Evolutionary conservation across 1,284 basidiomycete species (phyloP), one percentile per base, ranked within the genome.

Genomic region (Farysia itapuensis): DNA sequence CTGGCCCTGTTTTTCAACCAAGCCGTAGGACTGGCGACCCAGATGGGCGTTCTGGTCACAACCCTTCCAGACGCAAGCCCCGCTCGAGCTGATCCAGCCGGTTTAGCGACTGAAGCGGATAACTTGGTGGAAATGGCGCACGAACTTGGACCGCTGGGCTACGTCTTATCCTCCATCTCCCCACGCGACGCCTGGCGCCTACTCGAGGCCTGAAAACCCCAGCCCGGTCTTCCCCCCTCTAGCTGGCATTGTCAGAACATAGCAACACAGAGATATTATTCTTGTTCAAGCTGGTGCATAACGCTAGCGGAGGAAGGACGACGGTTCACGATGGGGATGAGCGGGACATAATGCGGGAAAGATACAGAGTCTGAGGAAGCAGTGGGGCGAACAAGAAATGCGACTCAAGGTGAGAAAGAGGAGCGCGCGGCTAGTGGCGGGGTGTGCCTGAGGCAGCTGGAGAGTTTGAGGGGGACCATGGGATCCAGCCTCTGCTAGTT

Each of bases 391-490:
- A n/a, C n/a, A n/a, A n/a, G n/a, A n/a, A n/a, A n/a, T n/a, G n/a
- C n/a, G n/a, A n/a, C n/a, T n/a, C n/a, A n/a, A n/a, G n/a, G n/a
- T n/a, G n/a, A n/a, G n/a, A n/a, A n/a, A n/a, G n/a, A n/a, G n/a
- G n/a, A n/a, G n/a, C n/a, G n/a, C n/a, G n/a, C 9, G 25, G 25
- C n/a, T 28, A 28, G 25, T 12, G n/a, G n/a, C n/a, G n/a, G n/a
- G n/a, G n/a, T n/a, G n/a, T n/a, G n/a, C n/a, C n/a, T n/a, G n/a
- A n/a, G n/a, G n/a, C n/a, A n/a, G n/a, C n/a, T n/a, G n/a, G n/a
- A n/a, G n/a, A n/a, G n/a, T n/a, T n/a, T n/a, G n/a, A n/a, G n/a
- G 56, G 49, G 37, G 40, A 48, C 48, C 54, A 58, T 0, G 54
- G 48, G 5, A 58, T 40, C 56, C 56, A 59, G 43, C n/a, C n/a